Evolutionary conservation across 2,329 filamentous ascomycete species (phyloP).

Genomic region (Parastagonospora avenae): DNA sequence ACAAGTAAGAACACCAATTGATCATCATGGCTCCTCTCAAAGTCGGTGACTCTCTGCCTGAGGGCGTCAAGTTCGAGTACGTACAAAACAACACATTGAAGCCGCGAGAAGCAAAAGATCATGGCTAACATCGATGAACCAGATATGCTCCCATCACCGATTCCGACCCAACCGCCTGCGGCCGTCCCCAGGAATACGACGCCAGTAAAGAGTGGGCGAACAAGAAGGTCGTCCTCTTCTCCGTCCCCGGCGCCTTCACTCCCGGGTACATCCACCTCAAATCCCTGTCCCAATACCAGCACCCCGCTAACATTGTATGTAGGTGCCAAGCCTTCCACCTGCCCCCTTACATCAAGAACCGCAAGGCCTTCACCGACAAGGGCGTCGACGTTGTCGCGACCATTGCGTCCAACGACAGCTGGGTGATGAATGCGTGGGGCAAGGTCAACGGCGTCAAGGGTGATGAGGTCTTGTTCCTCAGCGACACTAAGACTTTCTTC

Average conservation of each 20-base stretch:
- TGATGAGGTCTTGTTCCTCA: constrained; percentile 78
- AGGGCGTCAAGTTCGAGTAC: constrained; percentile 76
- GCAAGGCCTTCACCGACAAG: constrained; percentile 73
- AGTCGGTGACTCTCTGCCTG: constrained; percentile 81
- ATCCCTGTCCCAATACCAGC: not conserved
- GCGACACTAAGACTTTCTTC: constrained; percentile 74
- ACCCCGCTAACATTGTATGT: constrained; percentile 60
- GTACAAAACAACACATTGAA: constrained; percentile 30
- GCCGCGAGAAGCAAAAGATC: not conserved
- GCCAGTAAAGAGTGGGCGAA: constrained; percentile 76
- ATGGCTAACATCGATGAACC: constrained; percentile 3
- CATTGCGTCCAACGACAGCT: constrained; percentile 83
- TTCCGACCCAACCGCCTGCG: constrained; percentile 73
- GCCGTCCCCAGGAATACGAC: constrained; percentile 76
- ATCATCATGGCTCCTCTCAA: constrained; percentile 69
- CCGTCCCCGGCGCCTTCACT: constrained; percentile 61
- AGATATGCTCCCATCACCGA: constrained; percentile 82
- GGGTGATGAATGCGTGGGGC: constrained; percentile 86
- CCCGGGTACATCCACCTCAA: not conserved
- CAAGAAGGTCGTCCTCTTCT: constrained; percentile 74
- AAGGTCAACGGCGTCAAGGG: constrained; percentile 82
- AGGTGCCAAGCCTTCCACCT: constrained; percentile 83
- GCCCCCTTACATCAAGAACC: constrained; percentile 78
- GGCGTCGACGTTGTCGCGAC: constrained; percentile 82
- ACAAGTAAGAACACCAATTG: constrained; percentile 5